phyloP scores from a whole-genome alignment of 78 protist species.

The Dictyostelium capitatum region DNA sequence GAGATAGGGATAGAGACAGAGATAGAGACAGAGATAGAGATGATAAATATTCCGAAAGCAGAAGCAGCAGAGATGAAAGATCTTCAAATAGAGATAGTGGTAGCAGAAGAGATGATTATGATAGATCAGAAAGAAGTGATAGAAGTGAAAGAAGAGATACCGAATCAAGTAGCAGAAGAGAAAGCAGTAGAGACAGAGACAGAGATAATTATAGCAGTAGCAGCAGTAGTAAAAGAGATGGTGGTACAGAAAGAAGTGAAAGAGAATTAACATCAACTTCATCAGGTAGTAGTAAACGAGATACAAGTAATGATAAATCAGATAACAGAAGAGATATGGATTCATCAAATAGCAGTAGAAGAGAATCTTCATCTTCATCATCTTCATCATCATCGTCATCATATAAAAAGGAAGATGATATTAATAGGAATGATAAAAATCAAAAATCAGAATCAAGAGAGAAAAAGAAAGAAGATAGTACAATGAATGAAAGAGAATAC shows the following conservation, averaged over 20 bases:
- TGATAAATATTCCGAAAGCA: conserved; percentile 27
- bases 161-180: not conserved
- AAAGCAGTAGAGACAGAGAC: not conserved
- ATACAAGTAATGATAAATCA: not conserved
- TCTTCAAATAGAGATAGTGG: not conserved
- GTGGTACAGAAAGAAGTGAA: not conserved
- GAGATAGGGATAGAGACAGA: not conserved
- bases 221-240: not conserved
- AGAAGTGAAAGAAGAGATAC: not conserved
- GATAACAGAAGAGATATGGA: not conserved
- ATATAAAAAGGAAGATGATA: too few species aligned
- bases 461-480: not conserved
- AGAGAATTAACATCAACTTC: not conserved
- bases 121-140: not conserved
- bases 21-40: conserved; percentile 43
- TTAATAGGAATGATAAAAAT: not conserved
- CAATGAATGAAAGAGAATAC: not conserved
- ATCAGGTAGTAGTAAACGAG: too few species aligned
- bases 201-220: not conserved
- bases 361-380: not conserved
- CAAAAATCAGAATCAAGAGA: not conserved
- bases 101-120: not conserved
- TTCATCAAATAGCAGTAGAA: not conserved
- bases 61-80: conserved; percentile 19
- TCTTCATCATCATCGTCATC: too few species aligned